These are phyloP conservation scores for Thalassiosira livingstoniorum DNA, from an alignment of 352 stramenopile genomes.

Conservation along the genomic window DNA sequence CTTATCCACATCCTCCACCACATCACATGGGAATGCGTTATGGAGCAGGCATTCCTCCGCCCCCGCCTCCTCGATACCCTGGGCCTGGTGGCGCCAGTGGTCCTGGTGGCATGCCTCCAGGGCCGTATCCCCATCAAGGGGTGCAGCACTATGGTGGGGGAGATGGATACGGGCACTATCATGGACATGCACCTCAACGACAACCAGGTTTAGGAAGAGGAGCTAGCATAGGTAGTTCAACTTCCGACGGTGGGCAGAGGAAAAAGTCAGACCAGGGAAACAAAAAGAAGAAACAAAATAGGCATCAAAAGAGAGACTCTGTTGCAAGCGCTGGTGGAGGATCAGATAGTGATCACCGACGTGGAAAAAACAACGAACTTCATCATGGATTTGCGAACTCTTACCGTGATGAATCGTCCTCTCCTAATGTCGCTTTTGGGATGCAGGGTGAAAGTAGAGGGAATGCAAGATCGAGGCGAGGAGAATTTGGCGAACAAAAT, in stretches of 20 bases:
- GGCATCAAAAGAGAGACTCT: conserved; percentile 21
- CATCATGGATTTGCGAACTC: conserved; percentile 11
- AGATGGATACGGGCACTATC: conserved; percentile 17
- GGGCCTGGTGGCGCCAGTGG: conserved; percentile 13
- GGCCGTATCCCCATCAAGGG: conserved; percentile 44
- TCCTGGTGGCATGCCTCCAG: too few species aligned
- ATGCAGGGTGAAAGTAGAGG: conserved; percentile 19
- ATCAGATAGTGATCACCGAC: conserved; percentile 12
- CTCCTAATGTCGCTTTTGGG: too few species aligned
- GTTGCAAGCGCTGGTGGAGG: conserved; percentile 2
- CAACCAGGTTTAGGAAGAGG: neutral
- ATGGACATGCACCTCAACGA: conserved; percentile 21
- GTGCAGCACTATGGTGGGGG: conserved; percentile 42
- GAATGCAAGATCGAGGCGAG: conserved; percentile 30
- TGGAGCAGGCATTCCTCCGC: conserved; percentile 20
- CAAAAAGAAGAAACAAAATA: conserved; percentile 56
- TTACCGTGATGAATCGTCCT: conserved; percentile 4
- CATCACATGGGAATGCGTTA: conserved; percentile 34
- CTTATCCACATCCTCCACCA: conserved; percentile 24
- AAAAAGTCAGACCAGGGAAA: conserved; percentile 40
- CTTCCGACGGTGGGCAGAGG: conserved; percentile 11
- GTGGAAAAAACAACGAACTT: conserved; percentile 22
- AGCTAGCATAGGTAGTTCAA: neutral
- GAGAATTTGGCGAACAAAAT: conserved; percentile 17
- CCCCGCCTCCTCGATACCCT: conserved; percentile 41